phyloP scores from a whole-genome alignment of 345 rosid species.

The Ceriops decandra region DNA sequence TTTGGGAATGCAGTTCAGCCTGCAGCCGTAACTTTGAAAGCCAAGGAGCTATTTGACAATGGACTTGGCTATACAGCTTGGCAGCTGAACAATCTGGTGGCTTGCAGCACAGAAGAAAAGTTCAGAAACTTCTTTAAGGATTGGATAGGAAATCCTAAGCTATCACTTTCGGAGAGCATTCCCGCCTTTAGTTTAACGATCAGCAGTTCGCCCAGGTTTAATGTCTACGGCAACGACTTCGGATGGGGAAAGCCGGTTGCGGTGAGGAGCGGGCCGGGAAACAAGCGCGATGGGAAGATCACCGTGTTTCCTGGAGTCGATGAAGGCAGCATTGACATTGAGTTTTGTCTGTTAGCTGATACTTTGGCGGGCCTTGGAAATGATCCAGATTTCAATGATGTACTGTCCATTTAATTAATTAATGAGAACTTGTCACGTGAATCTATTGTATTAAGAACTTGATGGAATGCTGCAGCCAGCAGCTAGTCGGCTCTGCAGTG shows the following conservation, averaged over 20 bases:
- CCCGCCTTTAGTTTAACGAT: too few species aligned
- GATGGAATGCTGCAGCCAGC: too few species aligned
- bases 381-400: slow-evolving; percentile 26
- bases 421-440: too few species aligned
- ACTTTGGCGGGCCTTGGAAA: slow-evolving; percentile 13
- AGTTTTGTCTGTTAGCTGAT: slow-evolving; percentile 19
- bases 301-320: slow-evolving; percentile 21
- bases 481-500: too few species aligned
- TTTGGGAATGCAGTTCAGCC: slow-evolving; percentile 29
- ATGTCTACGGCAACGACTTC: slow-evolving; percentile 36
- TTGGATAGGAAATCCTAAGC: slow-evolving; percentile 19
- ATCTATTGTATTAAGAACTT: too few species aligned
- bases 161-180: too few species aligned
- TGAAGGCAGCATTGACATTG: slow-evolving; percentile 30
- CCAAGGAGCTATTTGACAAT: slow-evolving; percentile 10
- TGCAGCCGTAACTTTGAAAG: slow-evolving; percentile 3
- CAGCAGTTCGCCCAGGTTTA: slow-evolving; percentile 18
- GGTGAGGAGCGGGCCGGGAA: slow-evolving; percentile 17
- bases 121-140: slow-evolving; percentile 1
- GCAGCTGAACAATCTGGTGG: slow-evolving; percentile 23
- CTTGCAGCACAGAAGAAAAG: slow-evolving; percentile 14
- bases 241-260: slow-evolving; percentile 45
- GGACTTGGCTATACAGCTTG: slow-evolving; percentile 27
- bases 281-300: slow-evolving; percentile 25
- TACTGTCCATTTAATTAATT: too few species aligned